These are phyloP conservation scores for Canavalia gladiata DNA, from an alignment of 306 rosid genomes.

Conservation along the genomic window DNA sequence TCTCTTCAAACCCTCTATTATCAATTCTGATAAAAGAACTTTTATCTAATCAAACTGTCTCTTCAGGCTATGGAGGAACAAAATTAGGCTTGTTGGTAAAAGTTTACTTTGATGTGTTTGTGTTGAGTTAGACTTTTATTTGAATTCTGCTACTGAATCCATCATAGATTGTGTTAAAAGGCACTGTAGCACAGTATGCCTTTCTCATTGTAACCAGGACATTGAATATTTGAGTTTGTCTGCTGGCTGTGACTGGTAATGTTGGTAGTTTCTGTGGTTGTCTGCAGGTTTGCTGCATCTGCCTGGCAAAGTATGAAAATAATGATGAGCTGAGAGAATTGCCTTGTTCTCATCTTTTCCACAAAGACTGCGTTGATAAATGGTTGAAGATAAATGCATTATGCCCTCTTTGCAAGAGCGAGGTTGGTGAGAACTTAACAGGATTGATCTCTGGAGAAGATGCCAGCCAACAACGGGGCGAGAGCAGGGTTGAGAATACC, in stretches of 20 bases:
- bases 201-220: conserved; percentile 19
- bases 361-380: conserved; percentile 94
- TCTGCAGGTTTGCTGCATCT: conserved; percentile 93
- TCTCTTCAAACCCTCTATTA: too few relatives aligned
- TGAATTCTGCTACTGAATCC: neutral
- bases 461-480: conserved; percentile 60
- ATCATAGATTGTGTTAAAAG: conserved; percentile 8
- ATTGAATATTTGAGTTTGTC: neutral
- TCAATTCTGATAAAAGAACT: neutral
- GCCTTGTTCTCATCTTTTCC: conserved; percentile 93
- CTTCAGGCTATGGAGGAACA: conserved; percentile 23
- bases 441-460: conserved; percentile 57
- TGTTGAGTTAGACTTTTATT: conserved; percentile 25
- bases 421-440: conserved; percentile 65
- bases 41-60: conserved; percentile 19
- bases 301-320: conserved; percentile 85
- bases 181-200: conserved; percentile 9
- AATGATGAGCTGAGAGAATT: conserved; percentile 90
- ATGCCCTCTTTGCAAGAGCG: conserved; percentile 95
- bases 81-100: conserved; percentile 15
- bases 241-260: conserved; percentile 31
- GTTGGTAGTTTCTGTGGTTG: conserved; percentile 38
- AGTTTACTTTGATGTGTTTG: conserved; percentile 27
- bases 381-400: conserved; percentile 93
- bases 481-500: conserved; percentile 49